Conservation (phyloP, 495 filamentous ascomycete genomes). For the Bombardia bombarda region DNA sequence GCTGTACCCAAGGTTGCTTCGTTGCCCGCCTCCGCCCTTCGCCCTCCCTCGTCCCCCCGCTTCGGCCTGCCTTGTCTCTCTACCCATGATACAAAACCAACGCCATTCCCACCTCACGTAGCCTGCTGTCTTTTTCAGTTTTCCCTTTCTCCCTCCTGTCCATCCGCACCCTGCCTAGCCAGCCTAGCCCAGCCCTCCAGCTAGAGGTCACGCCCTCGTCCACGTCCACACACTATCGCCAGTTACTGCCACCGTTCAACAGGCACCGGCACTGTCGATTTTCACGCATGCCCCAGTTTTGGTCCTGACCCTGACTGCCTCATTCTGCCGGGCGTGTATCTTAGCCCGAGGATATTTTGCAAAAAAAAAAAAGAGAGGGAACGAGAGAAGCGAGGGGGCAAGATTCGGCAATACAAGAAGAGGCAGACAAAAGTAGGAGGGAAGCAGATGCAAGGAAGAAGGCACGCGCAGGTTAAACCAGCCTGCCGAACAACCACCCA, state of each 20-base stretch:
- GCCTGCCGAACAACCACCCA: no score
- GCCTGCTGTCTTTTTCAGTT: constrained; percentile 1
- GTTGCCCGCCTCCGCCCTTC: background rate
- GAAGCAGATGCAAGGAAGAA: no score
- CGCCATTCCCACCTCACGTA: constrained; percentile 11
- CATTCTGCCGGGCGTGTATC: no score
- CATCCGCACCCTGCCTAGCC: background rate
- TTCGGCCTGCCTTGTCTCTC: constrained; percentile 1
- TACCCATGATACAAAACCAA: constrained; percentile 23
- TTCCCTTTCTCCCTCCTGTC: background rate
- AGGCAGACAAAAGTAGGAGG: background rate
- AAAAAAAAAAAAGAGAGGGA: background rate
- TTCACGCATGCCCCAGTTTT: no score
- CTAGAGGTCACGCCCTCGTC: no score
- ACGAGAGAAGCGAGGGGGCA: background rate
- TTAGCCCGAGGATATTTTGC: background rate
- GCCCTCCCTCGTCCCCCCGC: constrained; percentile 2
- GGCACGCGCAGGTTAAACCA: no score
- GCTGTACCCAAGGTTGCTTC: no score
- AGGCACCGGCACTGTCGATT: no score
- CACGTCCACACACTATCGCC: no score
- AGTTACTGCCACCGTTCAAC: no score
- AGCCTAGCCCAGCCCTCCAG: no score
- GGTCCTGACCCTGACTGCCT: no score
- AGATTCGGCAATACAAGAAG: background rate